These are phyloP conservation scores for Blastobotrys illinoisensis DNA, from an alignment of 1,139 yeast species.

Conservation along the genomic window DNA sequence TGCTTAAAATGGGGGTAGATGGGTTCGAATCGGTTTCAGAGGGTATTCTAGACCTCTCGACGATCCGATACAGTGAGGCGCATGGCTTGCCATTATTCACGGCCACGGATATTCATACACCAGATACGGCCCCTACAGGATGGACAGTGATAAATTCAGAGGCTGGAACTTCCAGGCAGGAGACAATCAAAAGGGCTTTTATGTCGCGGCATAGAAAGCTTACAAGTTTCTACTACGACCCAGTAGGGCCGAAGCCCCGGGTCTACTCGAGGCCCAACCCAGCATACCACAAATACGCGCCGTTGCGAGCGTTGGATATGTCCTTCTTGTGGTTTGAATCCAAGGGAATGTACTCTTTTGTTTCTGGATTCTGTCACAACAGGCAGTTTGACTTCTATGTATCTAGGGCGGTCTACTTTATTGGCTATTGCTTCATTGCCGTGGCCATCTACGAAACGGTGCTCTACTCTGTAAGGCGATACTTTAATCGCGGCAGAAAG, in stretches of 20 bases:
- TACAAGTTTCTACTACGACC: conserved; percentile 19
- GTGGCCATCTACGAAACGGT: background rate
- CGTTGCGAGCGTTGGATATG: conserved; percentile 21
- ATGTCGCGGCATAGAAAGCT: background rate
- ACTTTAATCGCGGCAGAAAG: background rate
- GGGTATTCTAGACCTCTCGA: conserved; percentile 21
- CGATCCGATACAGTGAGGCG: conserved; percentile 17
- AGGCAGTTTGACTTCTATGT: conserved; percentile 10
- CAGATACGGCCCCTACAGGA: conserved; percentile 18
- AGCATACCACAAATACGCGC: conserved; percentile 15
- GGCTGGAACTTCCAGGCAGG: conserved; percentile 3
- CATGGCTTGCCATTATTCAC: conserved; percentile 20
- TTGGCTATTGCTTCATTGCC: background rate
- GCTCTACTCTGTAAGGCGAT: background rate
- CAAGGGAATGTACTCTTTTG: conserved; percentile 25
- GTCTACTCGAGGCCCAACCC: conserved; percentile 19
- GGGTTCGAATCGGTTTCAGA: conserved; percentile 23
- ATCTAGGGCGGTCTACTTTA: background rate
- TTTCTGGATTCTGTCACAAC: conserved; percentile 23
- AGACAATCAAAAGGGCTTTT: conserved; percentile 8
- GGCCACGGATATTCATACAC: conserved; percentile 23
- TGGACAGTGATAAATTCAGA: conserved; percentile 21
- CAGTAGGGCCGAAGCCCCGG: conserved; percentile 18
- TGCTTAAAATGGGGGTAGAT: conserved; percentile 24
- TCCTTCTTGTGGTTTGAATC: conserved; percentile 22